Percentiles rank a stretch among this genome's conserved stretches.
These are phyloP conservation scores for Claviceps purpurea DNA, from an alignment of 2,329 filamentous ascomycete genomes.

Conservation along the genomic window DNA sequence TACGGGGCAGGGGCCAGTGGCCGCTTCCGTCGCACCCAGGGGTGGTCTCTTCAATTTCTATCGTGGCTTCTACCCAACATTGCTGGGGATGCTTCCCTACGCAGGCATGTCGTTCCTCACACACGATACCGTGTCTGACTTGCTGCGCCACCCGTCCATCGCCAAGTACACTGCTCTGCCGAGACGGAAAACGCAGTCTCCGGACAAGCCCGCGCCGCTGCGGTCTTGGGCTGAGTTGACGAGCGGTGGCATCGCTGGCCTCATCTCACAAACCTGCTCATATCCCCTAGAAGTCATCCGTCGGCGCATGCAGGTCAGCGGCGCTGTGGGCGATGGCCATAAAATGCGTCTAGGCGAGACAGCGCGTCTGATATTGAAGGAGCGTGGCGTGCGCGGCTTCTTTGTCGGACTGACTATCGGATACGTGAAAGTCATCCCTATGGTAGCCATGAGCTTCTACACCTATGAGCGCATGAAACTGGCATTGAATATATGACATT, in stretches of 20 bases:
- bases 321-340: constrained; percentile 82
- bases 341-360: constrained; percentile 69
- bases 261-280: constrained; percentile 81
- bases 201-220: constrained; percentile 56
- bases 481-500: constrained; percentile 46
- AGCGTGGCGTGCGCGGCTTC: constrained; percentile 69
- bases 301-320: constrained; percentile 89
- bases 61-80: constrained; percentile 77
- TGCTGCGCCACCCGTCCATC: constrained; percentile 57
- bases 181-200: constrained; percentile 36
- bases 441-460: constrained; percentile 61
- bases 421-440: constrained; percentile 85
- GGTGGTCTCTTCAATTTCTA: constrained; percentile 83
- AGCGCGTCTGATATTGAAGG: constrained; percentile 56
- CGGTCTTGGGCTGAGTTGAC: constrained; percentile 77
- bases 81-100: constrained; percentile 93
- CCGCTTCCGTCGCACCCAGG: constrained; percentile 38
- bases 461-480: constrained; percentile 53
- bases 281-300: constrained; percentile 91
- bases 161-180: constrained; percentile 65
- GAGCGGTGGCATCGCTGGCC: constrained; percentile 72
- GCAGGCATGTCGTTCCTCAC: constrained; percentile 92
- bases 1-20: constrained; percentile 12
- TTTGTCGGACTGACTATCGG: constrained; percentile 90
- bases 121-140: constrained; percentile 78